These are phyloP conservation scores for Dunaliella primolecta DNA, from an alignment of 139 green algal species.

Conservation along the genomic window DNA sequence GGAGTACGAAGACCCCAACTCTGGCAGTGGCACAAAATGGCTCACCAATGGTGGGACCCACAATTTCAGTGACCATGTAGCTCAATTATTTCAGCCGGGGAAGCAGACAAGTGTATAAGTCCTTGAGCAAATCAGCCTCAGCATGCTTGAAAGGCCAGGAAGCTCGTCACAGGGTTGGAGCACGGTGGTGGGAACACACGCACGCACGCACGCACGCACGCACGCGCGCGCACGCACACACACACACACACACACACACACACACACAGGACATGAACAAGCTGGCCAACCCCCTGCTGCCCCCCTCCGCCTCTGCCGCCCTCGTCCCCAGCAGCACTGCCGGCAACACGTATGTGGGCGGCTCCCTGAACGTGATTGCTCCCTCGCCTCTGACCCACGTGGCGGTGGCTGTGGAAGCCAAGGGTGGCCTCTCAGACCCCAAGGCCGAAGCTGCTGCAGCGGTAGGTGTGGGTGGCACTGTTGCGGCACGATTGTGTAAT, in stretches of 20 bases:
- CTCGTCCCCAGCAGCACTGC: not conserved
- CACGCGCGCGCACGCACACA: not conserved
- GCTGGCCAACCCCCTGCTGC: conserved; percentile 27
- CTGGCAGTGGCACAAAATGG: too few relatives aligned
- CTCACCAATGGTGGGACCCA: too few relatives aligned
- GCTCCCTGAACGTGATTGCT: conserved; percentile 39
- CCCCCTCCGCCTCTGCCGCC: not conserved
- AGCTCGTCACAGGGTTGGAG: too few relatives aligned
- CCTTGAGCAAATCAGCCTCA: too few relatives aligned
- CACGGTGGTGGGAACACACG: not conserved
- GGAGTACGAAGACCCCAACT: too few relatives aligned
- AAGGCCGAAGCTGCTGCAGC: conserved; percentile 44
- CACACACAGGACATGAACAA: conserved; percentile 27
- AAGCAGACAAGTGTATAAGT: too few relatives aligned
- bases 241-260: not conserved
- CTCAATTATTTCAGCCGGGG: too few relatives aligned
- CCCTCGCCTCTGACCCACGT: conserved; percentile 34
- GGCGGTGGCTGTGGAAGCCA: conserved; percentile 50
- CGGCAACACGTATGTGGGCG: conserved; percentile 45
- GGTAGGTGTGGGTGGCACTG: too few relatives aligned
- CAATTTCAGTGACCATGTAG: too few relatives aligned
- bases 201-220: not conserved
- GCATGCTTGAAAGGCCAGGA: too few relatives aligned
- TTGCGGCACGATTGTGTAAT: too few relatives aligned
- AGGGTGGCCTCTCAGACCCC: conserved; percentile 42